Percentiles rank a stretch among this genome's conserved stretches.
Conservation (phyloP, 2,329 filamentous ascomycete species). For the Neofusicoccum sp. region DNA sequence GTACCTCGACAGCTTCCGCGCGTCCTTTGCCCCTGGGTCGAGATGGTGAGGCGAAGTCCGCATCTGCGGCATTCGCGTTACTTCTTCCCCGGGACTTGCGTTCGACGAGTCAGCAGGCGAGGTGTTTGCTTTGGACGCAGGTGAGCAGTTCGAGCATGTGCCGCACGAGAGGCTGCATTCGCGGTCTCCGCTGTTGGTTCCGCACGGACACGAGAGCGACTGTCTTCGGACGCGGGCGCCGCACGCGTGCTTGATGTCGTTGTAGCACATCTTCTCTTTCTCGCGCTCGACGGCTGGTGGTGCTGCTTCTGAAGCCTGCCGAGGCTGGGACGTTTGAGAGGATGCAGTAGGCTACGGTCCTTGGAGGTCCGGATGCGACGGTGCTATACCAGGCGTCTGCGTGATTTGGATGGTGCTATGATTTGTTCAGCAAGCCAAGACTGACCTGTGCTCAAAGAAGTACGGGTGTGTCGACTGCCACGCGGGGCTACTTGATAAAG, state of each 20-base stretch:
- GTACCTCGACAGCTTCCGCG: conserved; percentile 13
- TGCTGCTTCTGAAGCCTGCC: not conserved
- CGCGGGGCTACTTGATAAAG: not conserved
- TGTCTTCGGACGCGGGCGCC: conserved; percentile 14
- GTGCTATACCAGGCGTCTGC: not conserved
- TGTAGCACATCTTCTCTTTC: conserved; percentile 12
- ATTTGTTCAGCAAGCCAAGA: not conserved
- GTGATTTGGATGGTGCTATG: not conserved
- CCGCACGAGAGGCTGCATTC: conserved; percentile 19
- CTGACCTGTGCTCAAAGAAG: conserved; percentile 10
- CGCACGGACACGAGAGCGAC: conserved; percentile 17
- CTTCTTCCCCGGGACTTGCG: not conserved
- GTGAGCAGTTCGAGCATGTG: conserved; percentile 6
- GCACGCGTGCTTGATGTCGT: conserved; percentile 18
- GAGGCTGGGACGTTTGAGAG: not conserved
- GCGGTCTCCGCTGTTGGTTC: conserved; percentile 16
- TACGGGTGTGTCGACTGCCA: not conserved
- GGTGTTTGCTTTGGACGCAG: not conserved
- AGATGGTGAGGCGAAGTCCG: not conserved
- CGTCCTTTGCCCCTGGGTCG: not conserved
- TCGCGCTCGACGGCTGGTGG: not conserved
- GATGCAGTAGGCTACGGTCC: not conserved
- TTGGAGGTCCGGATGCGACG: not conserved
- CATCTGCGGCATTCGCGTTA: not conserved
- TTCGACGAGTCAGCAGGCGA: not conserved